Percentiles rank a stretch among this genome's conserved stretches.
Conservation (phyloP, 2,329 filamentous ascomycete genomes). For the Nannizziopsis barbatae region DNA sequence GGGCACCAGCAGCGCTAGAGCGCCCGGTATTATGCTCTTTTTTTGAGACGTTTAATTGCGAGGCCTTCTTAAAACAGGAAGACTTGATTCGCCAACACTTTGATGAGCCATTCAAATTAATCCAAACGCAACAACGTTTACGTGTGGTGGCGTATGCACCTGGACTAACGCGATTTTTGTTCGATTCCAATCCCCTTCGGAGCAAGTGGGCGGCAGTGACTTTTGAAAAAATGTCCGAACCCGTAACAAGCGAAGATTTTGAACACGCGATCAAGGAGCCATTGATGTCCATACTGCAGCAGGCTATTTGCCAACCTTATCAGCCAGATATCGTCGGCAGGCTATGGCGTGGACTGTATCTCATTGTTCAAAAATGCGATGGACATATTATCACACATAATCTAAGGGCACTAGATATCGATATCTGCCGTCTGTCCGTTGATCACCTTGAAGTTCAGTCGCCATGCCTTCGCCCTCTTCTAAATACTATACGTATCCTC, state of each 20-base stretch:
- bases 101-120: constrained; percentile 68
- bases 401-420: constrained; percentile 65
- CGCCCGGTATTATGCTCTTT: constrained; percentile 62
- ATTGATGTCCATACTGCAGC: constrained; percentile 54
- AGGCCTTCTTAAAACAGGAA: constrained; percentile 57
- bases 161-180: constrained; percentile 74
- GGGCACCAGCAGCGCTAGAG: constrained; percentile 42
- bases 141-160: constrained; percentile 66
- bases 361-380: constrained; percentile 63
- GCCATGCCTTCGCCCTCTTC: constrained; percentile 54
- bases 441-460: constrained; percentile 55
- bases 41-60: constrained; percentile 79
- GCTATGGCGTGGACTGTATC: constrained; percentile 68
- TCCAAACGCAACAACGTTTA: constrained; percentile 67
- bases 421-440: constrained; percentile 50
- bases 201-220: constrained; percentile 56
- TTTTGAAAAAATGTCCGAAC: constrained; percentile 55
- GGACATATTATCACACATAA: constrained; percentile 65
- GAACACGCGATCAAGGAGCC: constrained; percentile 75
- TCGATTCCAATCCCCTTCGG: constrained; percentile 55
- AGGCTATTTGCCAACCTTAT: constrained; percentile 47
- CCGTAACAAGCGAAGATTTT: constrained; percentile 62
- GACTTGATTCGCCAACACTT: constrained; percentile 50
- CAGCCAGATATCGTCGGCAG: constrained; percentile 48
- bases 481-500: constrained; percentile 59